Evolutionary conservation across 1,284 basidiomycete genomes (phyloP).

Genomic region (Trichosporon asahii): DNA sequence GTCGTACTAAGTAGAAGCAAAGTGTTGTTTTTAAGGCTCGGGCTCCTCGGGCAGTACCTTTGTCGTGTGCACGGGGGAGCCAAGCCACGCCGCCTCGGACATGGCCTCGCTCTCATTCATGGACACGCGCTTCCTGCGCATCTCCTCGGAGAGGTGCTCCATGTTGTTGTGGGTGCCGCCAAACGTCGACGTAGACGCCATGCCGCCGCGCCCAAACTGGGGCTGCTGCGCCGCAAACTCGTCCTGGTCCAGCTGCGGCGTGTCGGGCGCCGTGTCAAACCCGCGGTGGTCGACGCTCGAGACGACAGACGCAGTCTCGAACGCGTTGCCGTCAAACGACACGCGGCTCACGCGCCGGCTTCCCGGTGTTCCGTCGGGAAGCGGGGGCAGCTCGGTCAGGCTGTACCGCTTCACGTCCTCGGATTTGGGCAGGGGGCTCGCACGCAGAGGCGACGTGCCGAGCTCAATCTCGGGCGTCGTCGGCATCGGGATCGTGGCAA

Average conservation of each 20-base stretch:
- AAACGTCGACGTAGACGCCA: slow-evolving; percentile 5
- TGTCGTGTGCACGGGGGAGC: background rate
- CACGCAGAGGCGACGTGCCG: background rate
- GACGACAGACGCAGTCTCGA: background rate
- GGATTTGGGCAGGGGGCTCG: background rate
- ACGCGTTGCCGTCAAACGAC: background rate
- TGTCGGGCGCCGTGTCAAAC: slow-evolving; percentile 8
- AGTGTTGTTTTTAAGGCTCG: background rate
- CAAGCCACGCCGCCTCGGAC: slow-evolving; percentile 5
- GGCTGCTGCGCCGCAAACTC: background rate
- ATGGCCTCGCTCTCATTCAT: slow-evolving; percentile 7
- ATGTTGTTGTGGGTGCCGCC: background rate
- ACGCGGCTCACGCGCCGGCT: slow-evolving; percentile 4
- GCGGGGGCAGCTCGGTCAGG: slow-evolving; percentile 6
- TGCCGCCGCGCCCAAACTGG: background rate
- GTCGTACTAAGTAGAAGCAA: background rate
- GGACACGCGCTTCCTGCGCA: background rate
- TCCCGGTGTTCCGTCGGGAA: background rate
- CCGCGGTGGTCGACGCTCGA: background rate
- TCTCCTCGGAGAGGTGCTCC: background rate
- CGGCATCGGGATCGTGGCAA: background rate
- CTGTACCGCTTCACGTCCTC: slow-evolving; percentile 7
- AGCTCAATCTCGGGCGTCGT: slow-evolving; percentile 2
- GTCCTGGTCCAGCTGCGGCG: slow-evolving; percentile 8
- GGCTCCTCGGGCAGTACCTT: slow-evolving; percentile 5